phyloP scores from a whole-genome alignment of 768 basidiomycete species.

The Melanogaster broomeanus region DNA sequence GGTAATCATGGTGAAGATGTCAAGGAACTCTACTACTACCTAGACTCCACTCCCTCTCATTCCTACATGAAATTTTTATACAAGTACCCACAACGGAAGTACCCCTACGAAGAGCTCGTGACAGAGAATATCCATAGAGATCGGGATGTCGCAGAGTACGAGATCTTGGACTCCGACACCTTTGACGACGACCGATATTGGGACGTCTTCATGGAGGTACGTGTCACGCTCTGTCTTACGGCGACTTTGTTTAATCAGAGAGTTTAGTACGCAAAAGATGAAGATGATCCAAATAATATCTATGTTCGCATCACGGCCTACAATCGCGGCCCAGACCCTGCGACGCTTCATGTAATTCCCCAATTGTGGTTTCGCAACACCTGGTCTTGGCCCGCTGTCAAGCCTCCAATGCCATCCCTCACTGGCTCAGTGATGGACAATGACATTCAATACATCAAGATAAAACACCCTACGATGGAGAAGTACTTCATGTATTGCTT shows the following conservation, averaged over 20 bases:
- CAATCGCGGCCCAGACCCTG: conserved; percentile 94
- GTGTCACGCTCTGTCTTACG: conserved; percentile 25
- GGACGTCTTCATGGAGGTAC: conserved; percentile 97
- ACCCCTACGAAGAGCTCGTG: conserved; percentile 93
- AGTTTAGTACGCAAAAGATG: conserved; percentile 93
- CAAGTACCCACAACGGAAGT: conserved; percentile 94
- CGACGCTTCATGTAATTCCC: conserved; percentile 91
- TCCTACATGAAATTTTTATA: conserved; percentile 99
- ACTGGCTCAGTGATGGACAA: conserved; percentile 49
- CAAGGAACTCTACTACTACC: conserved; percentile 98
- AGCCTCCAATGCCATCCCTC: conserved; percentile 65
- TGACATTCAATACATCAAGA: conserved; percentile 63
- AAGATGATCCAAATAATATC: conserved; percentile 82
- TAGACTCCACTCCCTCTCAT: conserved; percentile 98
- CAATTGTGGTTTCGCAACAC: conserved; percentile 98
- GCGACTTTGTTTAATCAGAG: conserved; percentile 3
- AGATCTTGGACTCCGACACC: conserved; percentile 88
- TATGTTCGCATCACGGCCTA: conserved; percentile 95
- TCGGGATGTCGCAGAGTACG: conserved; percentile 88
- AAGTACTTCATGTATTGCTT: conserved; percentile 85
- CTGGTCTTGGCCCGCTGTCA: conserved; percentile 89
- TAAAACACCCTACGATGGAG: conserved; percentile 72
- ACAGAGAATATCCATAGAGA: conserved; percentile 79
- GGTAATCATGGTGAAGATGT: conserved; percentile 99
- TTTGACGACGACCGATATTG: conserved; percentile 96